A percentile compares a stretch with the other conserved stretches of the same genome.
Evolutionary conservation across 1,139 yeast genomes (phyloP).

Genomic region (Yamadazyma atlantica): DNA sequence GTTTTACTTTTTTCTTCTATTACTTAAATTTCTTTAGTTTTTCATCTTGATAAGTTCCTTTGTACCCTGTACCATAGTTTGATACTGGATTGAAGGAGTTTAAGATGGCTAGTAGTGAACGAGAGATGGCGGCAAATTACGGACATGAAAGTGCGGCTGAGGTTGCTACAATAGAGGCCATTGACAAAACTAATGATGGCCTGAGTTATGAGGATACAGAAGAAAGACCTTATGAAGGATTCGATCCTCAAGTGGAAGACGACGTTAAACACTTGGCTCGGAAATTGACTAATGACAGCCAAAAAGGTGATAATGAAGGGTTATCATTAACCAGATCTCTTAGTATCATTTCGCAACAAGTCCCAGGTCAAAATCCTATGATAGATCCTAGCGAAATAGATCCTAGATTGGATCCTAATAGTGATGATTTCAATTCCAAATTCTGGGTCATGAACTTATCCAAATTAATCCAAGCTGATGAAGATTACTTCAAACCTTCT

Average conservation of each 20-base stretch:
- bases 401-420: constrained; percentile 29
- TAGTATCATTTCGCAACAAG: constrained; percentile 40
- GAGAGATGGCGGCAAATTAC: no score
- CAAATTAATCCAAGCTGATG: constrained; percentile 49
- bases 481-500: constrained; percentile 62
- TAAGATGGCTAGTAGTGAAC: no score
- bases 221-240: constrained; percentile 9
- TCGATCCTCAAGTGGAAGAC: constrained; percentile 5
- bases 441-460: constrained; percentile 74
- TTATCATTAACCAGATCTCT: constrained; percentile 27
- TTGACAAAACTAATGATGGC: background rate
- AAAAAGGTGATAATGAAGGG: constrained; percentile 13
- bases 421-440: constrained; percentile 58
- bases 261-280: constrained; percentile 14
- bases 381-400: constrained; percentile 11
- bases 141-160: background rate
- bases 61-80: no score
- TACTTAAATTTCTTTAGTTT: no score
- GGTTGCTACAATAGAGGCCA: background rate
- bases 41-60: no score
- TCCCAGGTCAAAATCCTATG: constrained; percentile 47
- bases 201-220: background rate
- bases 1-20: no score
- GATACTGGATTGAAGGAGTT: no score
- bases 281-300: constrained; percentile 6